Percentiles rank a stretch among this genome's conserved stretches.
Evolutionary conservation across 371 early-diverging fungal genomes (phyloP).

Genomic region (Saksenaea vasiformis): DNA sequence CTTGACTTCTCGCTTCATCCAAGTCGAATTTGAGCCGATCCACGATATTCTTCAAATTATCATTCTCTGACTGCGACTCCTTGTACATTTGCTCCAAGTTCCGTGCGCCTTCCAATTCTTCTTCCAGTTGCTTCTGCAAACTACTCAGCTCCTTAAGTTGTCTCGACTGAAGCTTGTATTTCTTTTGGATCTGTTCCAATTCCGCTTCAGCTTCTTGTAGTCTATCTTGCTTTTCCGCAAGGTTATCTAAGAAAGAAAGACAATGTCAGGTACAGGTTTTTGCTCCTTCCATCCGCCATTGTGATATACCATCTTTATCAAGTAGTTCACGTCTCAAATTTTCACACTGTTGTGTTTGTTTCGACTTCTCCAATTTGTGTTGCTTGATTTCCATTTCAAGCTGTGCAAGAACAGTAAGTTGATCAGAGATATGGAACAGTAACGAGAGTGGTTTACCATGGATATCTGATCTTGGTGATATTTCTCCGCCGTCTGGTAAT

Average conservation of each 20-base stretch:
- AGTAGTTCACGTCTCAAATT: neutral
- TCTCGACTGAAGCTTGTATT: neutral
- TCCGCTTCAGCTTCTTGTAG: conserved; percentile 7
- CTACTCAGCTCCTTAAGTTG: conserved; percentile 11
- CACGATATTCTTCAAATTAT: conserved; percentile 19
- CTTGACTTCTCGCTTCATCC: conserved; percentile 23
- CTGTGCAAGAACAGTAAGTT: neutral
- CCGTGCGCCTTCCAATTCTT: neutral
- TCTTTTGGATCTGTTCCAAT: conserved; percentile 5
- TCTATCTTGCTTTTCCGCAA: conserved; percentile 15
- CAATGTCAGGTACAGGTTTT: neutral
- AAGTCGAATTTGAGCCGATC: conserved; percentile 32
- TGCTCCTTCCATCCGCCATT: neutral
- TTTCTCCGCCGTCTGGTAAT: conserved; percentile 19
- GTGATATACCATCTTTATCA: neutral
- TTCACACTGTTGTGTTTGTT: neutral
- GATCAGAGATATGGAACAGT: neutral
- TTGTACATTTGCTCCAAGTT: conserved; percentile 6
- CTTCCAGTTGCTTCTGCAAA: conserved; percentile 9
- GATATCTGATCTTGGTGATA: conserved; percentile 21
- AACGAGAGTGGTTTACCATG: conserved; percentile 4
- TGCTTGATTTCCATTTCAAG: neutral
- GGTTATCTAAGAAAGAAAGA: conserved; percentile 6
- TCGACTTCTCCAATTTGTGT: neutral
- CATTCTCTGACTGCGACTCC: conserved; percentile 14